phyloP scores from a whole-genome alignment of 75 land plant species.

The Ceratopteris richardii region DNA sequence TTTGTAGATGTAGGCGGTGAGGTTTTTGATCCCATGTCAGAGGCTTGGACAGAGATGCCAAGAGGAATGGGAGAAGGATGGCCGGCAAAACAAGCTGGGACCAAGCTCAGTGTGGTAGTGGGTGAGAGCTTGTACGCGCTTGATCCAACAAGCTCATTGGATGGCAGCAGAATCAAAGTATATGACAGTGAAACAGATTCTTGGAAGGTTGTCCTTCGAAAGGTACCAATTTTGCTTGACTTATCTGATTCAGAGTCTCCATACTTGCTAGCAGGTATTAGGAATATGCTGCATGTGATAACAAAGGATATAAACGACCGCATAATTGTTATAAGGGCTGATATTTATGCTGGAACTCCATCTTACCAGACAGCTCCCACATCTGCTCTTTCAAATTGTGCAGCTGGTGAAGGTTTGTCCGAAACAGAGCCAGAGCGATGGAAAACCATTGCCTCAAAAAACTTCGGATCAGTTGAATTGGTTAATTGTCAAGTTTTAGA shows the following conservation, averaged over 20 bases:
- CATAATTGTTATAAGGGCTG: conserved; percentile 60
- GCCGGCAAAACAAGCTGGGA: conserved; percentile 95
- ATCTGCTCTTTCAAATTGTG: conserved; percentile 14
- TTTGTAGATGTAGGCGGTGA: conserved; percentile 98
- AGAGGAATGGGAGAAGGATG: conserved; percentile 97
- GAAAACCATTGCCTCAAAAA: conserved; percentile 50
- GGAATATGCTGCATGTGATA: conserved; percentile 74
- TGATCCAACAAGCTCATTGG: conserved; percentile 80
- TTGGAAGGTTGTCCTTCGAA: conserved; percentile 72
- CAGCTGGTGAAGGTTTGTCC: conserved; percentile 8
- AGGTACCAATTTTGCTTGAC: conserved; percentile 64
- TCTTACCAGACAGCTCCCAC: background rate
- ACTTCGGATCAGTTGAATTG: conserved; percentile 67
- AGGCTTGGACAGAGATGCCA: conserved; percentile 89
- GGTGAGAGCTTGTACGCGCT: conserved; percentile 80
- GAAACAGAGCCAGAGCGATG: conserved; percentile 49
- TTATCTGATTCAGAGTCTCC: conserved; percentile 79
- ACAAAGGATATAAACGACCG: conserved; percentile 52
- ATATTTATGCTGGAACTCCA: conserved; percentile 14
- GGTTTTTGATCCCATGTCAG: conserved; percentile 65
- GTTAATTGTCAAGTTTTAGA: conserved; percentile 86
- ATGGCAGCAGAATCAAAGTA: conserved; percentile 71
- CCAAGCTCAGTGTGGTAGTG: conserved; percentile 80
- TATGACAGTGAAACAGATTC: conserved; percentile 75
- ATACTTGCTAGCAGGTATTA: conserved; percentile 76